Conservation (phyloP, 352 stramenopile genomes). For the Poterioochromonas sp. region DNA sequence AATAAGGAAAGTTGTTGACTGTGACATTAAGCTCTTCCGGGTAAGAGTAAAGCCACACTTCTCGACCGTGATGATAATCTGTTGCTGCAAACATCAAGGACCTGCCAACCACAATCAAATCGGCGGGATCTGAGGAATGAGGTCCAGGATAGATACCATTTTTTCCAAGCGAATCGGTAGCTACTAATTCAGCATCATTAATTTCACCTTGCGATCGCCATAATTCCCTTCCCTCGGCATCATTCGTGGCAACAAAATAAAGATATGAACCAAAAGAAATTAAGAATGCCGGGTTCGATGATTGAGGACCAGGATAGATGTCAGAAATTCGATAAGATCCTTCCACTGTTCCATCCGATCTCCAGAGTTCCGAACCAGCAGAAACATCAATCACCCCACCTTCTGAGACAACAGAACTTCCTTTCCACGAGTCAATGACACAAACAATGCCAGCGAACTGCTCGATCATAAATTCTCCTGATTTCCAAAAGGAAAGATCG, state of each 20-base stretch:
- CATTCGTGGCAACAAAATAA: slow-evolving; percentile 50
- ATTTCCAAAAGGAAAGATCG: slow-evolving; percentile 41
- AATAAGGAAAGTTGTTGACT: not conserved
- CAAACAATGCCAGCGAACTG: slow-evolving; percentile 67
- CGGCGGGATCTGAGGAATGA: not conserved
- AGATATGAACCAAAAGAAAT: slow-evolving; percentile 49
- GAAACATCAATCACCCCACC: slow-evolving; percentile 39
- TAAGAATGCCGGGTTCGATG: slow-evolving; percentile 51
- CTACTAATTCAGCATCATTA: not conserved
- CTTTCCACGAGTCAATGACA: slow-evolving; percentile 42
- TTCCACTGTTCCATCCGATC: slow-evolving; percentile 59
- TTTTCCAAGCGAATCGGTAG: not conserved
- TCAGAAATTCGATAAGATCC: slow-evolving; percentile 57
- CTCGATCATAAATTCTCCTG: slow-evolving; percentile 42
- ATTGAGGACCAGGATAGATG: slow-evolving; percentile 45
- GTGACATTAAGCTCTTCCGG: not conserved
- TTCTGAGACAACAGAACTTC: slow-evolving; percentile 3
- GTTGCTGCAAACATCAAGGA: slow-evolving; percentile 62
- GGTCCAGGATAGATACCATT: not conserved
- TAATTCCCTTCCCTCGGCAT: slow-evolving; percentile 48
- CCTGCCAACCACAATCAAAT: slow-evolving; percentile 37
- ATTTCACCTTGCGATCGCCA: slow-evolving; percentile 37
- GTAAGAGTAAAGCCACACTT: slow-evolving; percentile 56
- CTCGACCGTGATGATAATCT: slow-evolving; percentile 49
- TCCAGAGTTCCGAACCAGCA: slow-evolving; percentile 58